These are phyloP conservation scores for Phialemoniopsis sp. DNA, from an alignment of 2,329 filamentous ascomycete species.

Conservation along the genomic window DNA sequence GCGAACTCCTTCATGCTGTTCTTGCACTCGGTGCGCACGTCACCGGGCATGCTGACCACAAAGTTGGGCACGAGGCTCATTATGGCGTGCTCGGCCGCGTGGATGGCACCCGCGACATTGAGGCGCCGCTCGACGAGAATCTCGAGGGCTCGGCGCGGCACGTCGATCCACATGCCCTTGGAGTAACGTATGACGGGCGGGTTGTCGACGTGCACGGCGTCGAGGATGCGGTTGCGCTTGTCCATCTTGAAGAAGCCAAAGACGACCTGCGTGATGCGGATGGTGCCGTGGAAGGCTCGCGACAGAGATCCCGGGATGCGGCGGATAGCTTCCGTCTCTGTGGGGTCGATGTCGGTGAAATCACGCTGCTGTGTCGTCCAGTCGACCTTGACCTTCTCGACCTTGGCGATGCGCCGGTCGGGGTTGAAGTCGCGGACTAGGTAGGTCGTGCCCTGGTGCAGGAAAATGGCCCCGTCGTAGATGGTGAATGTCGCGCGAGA, in stretches of 20 bases:
- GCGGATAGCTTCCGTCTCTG: slow-evolving; percentile 86
- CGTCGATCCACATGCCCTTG: slow-evolving; percentile 94
- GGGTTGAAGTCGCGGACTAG: slow-evolving; percentile 85
- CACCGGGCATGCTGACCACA: slow-evolving; percentile 83
- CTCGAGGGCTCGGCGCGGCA: slow-evolving; percentile 73
- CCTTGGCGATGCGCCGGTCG: slow-evolving; percentile 77
- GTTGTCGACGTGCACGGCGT: slow-evolving; percentile 90
- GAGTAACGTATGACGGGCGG: slow-evolving; percentile 80
- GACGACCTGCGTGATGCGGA: slow-evolving; percentile 82
- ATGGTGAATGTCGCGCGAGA: slow-evolving; percentile 93
- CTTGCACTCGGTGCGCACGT: slow-evolving; percentile 94
- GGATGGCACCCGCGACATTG: slow-evolving; percentile 84
- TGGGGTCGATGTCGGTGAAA: slow-evolving; percentile 88
- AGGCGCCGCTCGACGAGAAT: slow-evolving; percentile 70
- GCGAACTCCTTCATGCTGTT: slow-evolving; percentile 83
- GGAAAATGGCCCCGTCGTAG: slow-evolving; percentile 94
- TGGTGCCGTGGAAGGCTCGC: slow-evolving; percentile 78
- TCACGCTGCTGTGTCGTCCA: slow-evolving; percentile 94
- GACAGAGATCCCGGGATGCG: slow-evolving; percentile 56
- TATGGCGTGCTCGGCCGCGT: slow-evolving; percentile 90
- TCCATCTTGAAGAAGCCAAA: slow-evolving; percentile 99
- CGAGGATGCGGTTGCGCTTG: slow-evolving; percentile 76
- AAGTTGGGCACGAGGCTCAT: slow-evolving; percentile 86
- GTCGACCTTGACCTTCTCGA: slow-evolving; percentile 85
- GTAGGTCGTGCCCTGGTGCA: slow-evolving; percentile 93